These are phyloP conservation scores for Aspergillus tamarii DNA, from an alignment of 2,329 filamentous ascomycete species.

Conservation along the genomic window DNA sequence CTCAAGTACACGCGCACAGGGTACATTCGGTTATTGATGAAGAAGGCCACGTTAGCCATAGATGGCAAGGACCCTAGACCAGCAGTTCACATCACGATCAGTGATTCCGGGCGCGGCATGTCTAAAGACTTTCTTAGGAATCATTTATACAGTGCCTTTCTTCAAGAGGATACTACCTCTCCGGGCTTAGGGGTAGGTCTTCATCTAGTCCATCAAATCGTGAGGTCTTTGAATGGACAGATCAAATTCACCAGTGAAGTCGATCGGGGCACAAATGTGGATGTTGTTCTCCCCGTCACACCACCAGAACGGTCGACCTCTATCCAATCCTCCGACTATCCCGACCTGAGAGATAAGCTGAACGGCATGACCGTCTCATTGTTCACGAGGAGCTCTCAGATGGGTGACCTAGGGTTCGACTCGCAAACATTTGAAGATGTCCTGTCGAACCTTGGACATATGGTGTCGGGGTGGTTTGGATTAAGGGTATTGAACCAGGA, in stretches of 20 bases:
- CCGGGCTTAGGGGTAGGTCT: slow-evolving; percentile 64
- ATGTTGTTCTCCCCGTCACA: slow-evolving; percentile 21
- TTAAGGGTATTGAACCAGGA: slow-evolving; percentile 18
- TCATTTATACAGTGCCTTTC: slow-evolving; percentile 58
- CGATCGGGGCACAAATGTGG: slow-evolving; percentile 27
- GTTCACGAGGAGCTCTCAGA: slow-evolving; percentile 20
- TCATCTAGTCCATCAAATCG: slow-evolving; percentile 55
- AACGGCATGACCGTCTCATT: slow-evolving; percentile 20
- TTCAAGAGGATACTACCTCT: slow-evolving; percentile 59
- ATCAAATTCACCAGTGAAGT: slow-evolving; percentile 29
- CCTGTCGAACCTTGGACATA: slow-evolving; percentile 15
- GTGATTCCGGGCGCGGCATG: slow-evolving; percentile 34
- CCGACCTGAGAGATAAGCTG: slow-evolving; percentile 12
- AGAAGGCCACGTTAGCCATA: slow-evolving; percentile 9
- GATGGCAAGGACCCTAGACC: neutral
- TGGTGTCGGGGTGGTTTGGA: slow-evolving; percentile 25
- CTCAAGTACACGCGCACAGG: slow-evolving; percentile 15
- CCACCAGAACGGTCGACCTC: slow-evolving; percentile 2
- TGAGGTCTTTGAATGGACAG: slow-evolving; percentile 26
- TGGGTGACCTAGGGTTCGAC: slow-evolving; percentile 18
- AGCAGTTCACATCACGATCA: slow-evolving; percentile 24
- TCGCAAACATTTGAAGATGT: slow-evolving; percentile 18
- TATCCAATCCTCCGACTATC: neutral
- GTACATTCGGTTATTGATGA: slow-evolving; percentile 22
- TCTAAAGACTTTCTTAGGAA: slow-evolving; percentile 30